These are phyloP conservation scores for Chaetomiaceae sp. DNA, from an alignment of 2,329 filamentous ascomycete species.

Conservation along the genomic window DNA sequence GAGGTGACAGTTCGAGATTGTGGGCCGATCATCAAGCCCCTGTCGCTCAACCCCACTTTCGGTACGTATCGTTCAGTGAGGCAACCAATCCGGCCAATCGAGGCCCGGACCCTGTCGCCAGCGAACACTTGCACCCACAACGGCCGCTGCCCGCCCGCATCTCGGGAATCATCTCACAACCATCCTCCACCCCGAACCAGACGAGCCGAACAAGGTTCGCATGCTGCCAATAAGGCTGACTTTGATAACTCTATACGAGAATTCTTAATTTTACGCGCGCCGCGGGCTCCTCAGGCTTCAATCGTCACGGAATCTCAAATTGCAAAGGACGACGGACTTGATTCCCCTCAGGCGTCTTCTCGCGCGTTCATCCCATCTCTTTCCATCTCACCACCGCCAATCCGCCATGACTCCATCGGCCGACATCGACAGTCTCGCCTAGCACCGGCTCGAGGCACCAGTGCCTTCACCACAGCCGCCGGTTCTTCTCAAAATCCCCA, in stretches of 20 bases:
- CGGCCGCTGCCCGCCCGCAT: neutral
- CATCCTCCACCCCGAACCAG: neutral
- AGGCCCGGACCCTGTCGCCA: no score
- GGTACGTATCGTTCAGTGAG: neutral
- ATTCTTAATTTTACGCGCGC: neutral
- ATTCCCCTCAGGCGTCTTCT: neutral
- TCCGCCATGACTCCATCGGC: neutral
- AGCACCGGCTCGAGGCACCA: slow-evolving; percentile 8
- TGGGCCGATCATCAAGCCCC: no score
- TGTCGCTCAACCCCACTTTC: neutral
- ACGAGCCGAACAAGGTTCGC: neutral
- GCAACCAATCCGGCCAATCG: neutral
- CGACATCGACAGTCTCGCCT: neutral
- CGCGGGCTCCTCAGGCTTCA: neutral
- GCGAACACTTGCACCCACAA: neutral
- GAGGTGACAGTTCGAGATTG: no score
- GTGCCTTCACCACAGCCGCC: slow-evolving; percentile 1
- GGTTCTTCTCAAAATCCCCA: neutral
- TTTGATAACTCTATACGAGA: neutral
- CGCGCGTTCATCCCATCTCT: neutral
- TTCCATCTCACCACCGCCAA: neutral
- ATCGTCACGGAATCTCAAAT: neutral
- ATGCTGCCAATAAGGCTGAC: slow-evolving; percentile 8
- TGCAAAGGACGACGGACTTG: neutral
- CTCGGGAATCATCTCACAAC: neutral